Conservation (phyloP, 805 yeast species). For the Maudiozyma saulgeensis region DNA sequence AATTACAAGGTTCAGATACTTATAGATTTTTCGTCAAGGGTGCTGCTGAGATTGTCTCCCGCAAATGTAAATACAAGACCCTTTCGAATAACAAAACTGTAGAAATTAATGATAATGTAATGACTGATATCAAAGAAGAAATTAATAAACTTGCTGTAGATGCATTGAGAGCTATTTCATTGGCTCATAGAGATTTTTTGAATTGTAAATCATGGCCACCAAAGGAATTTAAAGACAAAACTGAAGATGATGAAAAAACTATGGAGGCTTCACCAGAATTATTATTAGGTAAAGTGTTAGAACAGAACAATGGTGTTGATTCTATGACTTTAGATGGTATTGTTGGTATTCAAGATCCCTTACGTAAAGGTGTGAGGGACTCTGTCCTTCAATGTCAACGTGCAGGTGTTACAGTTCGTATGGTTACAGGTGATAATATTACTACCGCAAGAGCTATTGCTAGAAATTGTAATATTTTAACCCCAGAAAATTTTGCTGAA, state of each 20-base stretch:
- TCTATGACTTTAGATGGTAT: conserved; percentile 56
- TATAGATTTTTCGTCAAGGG: conserved; percentile 75
- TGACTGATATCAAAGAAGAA: conserved; percentile 30
- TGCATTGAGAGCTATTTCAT: conserved; percentile 82
- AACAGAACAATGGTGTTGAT: conserved; percentile 18
- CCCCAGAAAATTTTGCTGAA: conserved; percentile 39
- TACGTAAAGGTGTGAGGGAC: conserved; percentile 79
- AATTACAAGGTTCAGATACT: conserved; percentile 29
- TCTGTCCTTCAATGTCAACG: conserved; percentile 78
- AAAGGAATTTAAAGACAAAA: conserved; percentile 29
- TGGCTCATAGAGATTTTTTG: conserved; percentile 67
- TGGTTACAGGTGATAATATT: conserved; percentile 97
- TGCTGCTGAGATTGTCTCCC: conserved; percentile 82
- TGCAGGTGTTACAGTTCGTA: conserved; percentile 91
- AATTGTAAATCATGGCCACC: conserved; percentile 59
- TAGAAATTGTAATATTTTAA: conserved; percentile 64
- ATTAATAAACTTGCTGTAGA: conserved; percentile 57
- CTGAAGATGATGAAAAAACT: conserved; percentile 16
- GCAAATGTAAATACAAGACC: conserved; percentile 40
- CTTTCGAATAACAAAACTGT: conserved; percentile 24
- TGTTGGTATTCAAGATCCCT: conserved; percentile 92
- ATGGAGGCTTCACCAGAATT: conserved; percentile 34
- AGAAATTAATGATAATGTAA: conserved; percentile 16
- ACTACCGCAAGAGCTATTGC: conserved; percentile 90
- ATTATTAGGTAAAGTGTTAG: conserved; percentile 19